phyloP scores from a whole-genome alignment of 2,329 filamentous ascomycete genomes.

The Penicillium sp. region DNA sequence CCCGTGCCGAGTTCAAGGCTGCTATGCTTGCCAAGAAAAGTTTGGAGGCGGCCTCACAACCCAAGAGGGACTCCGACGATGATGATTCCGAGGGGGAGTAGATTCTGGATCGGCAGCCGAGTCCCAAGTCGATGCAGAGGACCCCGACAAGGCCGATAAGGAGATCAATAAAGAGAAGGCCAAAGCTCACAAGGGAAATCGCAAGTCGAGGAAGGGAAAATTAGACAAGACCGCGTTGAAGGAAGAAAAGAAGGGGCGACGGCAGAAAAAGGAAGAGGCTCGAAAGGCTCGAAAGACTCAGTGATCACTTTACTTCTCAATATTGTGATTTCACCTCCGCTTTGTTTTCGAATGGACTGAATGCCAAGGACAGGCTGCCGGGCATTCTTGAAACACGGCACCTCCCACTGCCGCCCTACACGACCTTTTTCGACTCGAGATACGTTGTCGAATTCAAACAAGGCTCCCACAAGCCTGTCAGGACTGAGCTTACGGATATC shows the following conservation, averaged over 20 bases:
- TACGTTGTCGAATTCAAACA: not conserved
- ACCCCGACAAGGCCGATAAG: conserved; percentile 1
- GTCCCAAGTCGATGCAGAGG: not conserved
- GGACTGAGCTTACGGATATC: not conserved
- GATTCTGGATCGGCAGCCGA: conserved; percentile 4
- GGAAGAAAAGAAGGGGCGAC: conserved; percentile 29
- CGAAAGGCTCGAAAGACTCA: conserved; percentile 32
- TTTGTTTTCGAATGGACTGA: not conserved
- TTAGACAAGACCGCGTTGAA: conserved; percentile 28
- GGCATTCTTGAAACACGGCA: not conserved
- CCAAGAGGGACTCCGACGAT: conserved; percentile 19
- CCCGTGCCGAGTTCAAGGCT: conserved; percentile 49
- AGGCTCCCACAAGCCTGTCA: not conserved
- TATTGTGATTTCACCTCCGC: not conserved
- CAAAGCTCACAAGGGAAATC: conserved; percentile 13
- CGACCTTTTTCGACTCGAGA: not conserved
- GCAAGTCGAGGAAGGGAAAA: conserved; percentile 27
- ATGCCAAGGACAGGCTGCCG: not conserved
- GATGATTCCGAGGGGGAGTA: conserved; percentile 18
- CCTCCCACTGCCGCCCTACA: not conserved
- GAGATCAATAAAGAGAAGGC: conserved; percentile 28
- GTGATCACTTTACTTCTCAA: conserved; percentile 5
- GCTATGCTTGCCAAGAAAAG: conserved; percentile 42
- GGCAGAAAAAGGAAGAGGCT: conserved; percentile 42
- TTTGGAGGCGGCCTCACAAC: conserved; percentile 21